Conservation (phyloP, 441 rosid genomes). For the Erodium moschatum region DNA sequence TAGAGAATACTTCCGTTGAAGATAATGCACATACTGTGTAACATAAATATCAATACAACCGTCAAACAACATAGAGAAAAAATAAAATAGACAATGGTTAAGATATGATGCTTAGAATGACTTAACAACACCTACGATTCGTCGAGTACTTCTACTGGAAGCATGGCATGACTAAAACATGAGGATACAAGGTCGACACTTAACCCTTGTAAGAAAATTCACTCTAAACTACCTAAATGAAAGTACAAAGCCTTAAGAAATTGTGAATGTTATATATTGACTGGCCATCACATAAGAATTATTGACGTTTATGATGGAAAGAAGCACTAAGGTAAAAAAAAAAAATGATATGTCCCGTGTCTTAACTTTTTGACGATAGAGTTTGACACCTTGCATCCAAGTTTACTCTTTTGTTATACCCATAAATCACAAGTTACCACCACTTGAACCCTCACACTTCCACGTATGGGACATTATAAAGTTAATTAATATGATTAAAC, state of each 20-base stretch:
- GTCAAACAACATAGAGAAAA: background rate
- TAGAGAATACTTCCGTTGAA: conserved; percentile 53
- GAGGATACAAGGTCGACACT: background rate
- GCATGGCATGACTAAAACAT: background rate
- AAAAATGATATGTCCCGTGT: background rate
- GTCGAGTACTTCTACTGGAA: background rate
- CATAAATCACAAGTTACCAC: background rate
- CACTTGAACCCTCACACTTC: background rate
- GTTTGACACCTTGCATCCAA: conserved; percentile 1
- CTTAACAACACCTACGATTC: background rate
- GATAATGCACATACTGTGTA: conserved; percentile 64
- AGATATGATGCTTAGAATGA: conserved; percentile 4
- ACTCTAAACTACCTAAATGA: conserved; percentile 1
- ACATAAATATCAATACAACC: background rate
- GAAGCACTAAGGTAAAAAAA: background rate
- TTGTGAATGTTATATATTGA: background rate
- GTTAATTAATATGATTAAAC: background rate
- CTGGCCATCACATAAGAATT: background rate
- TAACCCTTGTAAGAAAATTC: background rate
- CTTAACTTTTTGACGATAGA: background rate
- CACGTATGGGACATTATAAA: background rate
- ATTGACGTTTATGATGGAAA: background rate
- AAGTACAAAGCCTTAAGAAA: background rate
- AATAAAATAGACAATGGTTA: background rate
- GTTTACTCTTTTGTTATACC: background rate